Evolutionary conservation across 805 yeast species (phyloP).

Genomic region (Priceomyces fermenticarens): DNA sequence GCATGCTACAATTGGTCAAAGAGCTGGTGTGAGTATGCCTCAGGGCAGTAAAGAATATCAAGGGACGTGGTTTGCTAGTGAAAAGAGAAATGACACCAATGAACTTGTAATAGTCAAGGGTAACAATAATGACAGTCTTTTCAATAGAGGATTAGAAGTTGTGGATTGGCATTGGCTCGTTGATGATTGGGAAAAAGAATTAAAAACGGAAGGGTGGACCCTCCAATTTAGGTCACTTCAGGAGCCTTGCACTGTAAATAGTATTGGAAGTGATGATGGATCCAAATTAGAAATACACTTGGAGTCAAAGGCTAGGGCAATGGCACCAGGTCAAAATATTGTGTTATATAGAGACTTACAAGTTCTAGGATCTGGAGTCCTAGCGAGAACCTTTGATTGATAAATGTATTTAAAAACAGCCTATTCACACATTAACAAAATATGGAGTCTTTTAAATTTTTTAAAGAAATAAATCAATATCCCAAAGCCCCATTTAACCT

Average conservation of each 20-base stretch:
- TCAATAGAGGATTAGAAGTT: conserved; percentile 39
- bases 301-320: conserved; percentile 54
- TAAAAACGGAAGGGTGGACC: conserved; percentile 23
- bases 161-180: conserved; percentile 50
- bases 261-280: conserved; percentile 22
- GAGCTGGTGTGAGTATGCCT: conserved; percentile 77
- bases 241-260: conserved; percentile 32
- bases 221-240: conserved; percentile 78
- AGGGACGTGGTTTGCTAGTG: conserved; percentile 87
- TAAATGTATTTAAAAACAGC: neutral
- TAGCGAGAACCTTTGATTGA: conserved; percentile 11
- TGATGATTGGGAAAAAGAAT: conserved; percentile 5
- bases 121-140: conserved; percentile 54
- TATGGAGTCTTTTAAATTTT: too few relatives aligned
- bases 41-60: conserved; percentile 74
- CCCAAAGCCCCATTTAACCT: too few relatives aligned
- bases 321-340: conserved; percentile 87
- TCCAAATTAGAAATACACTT: conserved; percentile 37
- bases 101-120: conserved; percentile 81
- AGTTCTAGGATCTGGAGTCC: conserved; percentile 57
- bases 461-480: too few relatives aligned
- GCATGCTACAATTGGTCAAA: conserved; percentile 95
- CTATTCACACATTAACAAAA: too few relatives aligned
- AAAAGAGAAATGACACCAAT: conserved; percentile 60
- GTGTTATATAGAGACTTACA: conserved; percentile 67